Evolutionary conservation across 805 yeast species (phyloP), one percentile per base, ranked within the genome.

Genomic region (Isabelozyma rhagii): DNA sequence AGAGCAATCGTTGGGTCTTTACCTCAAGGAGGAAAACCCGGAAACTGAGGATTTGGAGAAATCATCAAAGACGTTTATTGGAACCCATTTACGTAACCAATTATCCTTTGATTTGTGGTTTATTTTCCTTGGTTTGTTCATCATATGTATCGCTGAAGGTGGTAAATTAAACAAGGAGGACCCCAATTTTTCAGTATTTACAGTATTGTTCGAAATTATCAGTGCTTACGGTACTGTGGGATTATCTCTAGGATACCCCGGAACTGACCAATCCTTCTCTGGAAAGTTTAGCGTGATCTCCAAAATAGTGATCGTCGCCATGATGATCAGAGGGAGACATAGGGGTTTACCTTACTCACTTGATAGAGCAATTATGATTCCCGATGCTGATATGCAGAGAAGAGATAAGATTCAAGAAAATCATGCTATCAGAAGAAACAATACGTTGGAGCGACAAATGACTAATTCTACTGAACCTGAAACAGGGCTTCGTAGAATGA

Each of bases 201-300:
- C 80, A 4, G 74, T 89, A 3, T 69, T 94, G 59, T 94, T 93
- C 68, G 99, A 94, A 62, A 83, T 91, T 52, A 88, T 90, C 5
- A 86, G 96, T 55, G 98, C 98, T 0, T 96, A 94, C 68, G 97
- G 98, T 66, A 92, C 97, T 0, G 98, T 93, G 45, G 99, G 99
- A 0, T 68, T 94, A 52, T 88, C 97, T 4, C 67, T 91, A 48
- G 99, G 99, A 0, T 91, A 84, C 56, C 88, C 96, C 0, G 71
- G 71, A 43, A 72, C 80, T 3, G 72, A 79, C 52, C 75, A 90
- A 7, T 89, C 97, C 1, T 81, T 94, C 44, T 78, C 86, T 14
- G 90, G 82, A 0, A 81, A 85, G 61, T 89, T 93, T 63, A 79
- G 80, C 17, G 77, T 78, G 0, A 59, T 93, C 7, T 87, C 96